phyloP scores from a whole-genome alignment of 306 rosid species.

The Lathyrus oleraceus region DNA sequence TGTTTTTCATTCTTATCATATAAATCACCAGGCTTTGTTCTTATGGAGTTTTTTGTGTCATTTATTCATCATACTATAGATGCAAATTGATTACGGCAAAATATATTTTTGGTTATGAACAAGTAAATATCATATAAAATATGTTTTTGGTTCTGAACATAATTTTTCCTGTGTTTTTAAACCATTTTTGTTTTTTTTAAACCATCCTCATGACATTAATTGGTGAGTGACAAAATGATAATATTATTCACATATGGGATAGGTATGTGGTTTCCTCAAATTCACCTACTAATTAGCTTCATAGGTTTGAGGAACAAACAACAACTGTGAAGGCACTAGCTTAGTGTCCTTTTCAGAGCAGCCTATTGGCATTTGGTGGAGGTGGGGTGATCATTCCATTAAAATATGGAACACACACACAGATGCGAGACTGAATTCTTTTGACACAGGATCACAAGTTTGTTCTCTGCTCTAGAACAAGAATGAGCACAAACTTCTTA shows the following conservation, averaged over 20 bases:
- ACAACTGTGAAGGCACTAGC: constrained; percentile 82
- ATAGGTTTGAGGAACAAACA: constrained; percentile 65
- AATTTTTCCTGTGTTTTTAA: neutral
- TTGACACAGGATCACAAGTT: constrained; percentile 76
- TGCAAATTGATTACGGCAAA: neutral
- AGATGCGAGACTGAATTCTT: constrained; percentile 71
- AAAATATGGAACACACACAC: constrained; percentile 85
- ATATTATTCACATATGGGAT: constrained; percentile 75
- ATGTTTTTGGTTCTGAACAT: too few relatives aligned
- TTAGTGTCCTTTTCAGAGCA: constrained; percentile 86
- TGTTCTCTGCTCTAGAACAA: constrained; percentile 76
- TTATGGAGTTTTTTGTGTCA: neutral
- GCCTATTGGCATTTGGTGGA: constrained; percentile 69
- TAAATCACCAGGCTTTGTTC: neutral
- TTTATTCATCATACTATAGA: neutral
- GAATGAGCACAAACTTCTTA: constrained; percentile 85
- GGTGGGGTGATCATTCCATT: constrained; percentile 67
- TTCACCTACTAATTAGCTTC: constrained; percentile 70
- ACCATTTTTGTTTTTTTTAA: neutral
- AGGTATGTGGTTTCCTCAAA: constrained; percentile 56
- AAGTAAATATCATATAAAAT: constrained; percentile 40
- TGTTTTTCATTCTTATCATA: neutral
- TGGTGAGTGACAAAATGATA: constrained; percentile 79
- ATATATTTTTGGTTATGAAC: constrained; percentile 20
- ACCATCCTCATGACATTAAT: constrained; percentile 61